phyloP scores from a whole-genome alignment of 306 rosid species.

The Quercus engelmannii region DNA sequence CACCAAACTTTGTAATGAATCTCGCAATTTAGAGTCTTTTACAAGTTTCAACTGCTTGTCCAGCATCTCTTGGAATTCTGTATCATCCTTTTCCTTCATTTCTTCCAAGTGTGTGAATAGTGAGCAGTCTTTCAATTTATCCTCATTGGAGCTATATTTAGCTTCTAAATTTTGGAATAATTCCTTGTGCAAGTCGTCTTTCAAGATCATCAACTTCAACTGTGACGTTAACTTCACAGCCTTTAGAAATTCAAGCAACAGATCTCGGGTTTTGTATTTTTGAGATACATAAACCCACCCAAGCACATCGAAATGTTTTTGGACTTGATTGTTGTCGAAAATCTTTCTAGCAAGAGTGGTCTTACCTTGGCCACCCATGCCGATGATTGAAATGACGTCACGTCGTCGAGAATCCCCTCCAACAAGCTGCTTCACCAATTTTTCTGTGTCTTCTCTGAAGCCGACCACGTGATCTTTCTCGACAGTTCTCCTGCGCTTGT shows the following conservation, averaged over 20 bases:
- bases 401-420: background rate
- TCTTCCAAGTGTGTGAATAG: background rate
- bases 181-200: too few species aligned
- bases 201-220: too few species aligned
- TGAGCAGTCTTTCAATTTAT: background rate
- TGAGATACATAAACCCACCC: constrained; percentile 1
- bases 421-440: background rate
- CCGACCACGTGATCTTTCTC: constrained; percentile 8
- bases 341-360: background rate
- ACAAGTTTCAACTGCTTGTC: too few species aligned
- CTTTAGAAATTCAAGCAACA: background rate
- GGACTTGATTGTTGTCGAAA: background rate
- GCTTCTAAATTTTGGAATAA: too few species aligned
- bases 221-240: background rate
- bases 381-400: background rate
- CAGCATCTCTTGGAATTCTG: background rate
- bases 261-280: background rate
- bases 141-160: too few species aligned
- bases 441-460: background rate
- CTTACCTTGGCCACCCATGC: constrained; percentile 24
- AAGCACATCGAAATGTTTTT: background rate
- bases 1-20: too few species aligned
- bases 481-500: too few species aligned
- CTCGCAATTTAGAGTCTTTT: too few species aligned
- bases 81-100: background rate